phyloP scores from a whole-genome alignment of 2,329 filamentous ascomycete species.

The Neofusicoccum cordaticola region DNA sequence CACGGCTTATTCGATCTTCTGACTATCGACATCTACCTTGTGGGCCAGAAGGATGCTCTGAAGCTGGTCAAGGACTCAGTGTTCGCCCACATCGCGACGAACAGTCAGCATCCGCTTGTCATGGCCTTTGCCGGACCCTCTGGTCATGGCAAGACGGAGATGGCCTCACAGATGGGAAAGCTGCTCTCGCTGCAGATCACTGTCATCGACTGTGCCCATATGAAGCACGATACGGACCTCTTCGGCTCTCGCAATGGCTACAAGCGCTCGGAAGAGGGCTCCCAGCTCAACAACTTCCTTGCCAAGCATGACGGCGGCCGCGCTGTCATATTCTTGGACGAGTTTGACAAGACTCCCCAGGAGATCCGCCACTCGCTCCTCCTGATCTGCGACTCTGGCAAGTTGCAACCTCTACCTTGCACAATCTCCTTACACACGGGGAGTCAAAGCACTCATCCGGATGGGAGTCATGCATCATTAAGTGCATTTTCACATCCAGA shows the following conservation, averaged over 20 bases:
- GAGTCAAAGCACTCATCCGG: no score
- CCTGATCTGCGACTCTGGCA: constrained; percentile 45
- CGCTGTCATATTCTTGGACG: constrained; percentile 50
- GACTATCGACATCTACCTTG: constrained; percentile 34
- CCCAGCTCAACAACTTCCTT: constrained; percentile 50
- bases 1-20: constrained; percentile 24
- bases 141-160: constrained; percentile 52
- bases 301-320: constrained; percentile 33
- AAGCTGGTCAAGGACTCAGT: constrained; percentile 26
- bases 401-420: neutral
- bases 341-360: constrained; percentile 49
- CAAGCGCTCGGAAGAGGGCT: constrained; percentile 35
- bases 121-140: constrained; percentile 44
- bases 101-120: constrained; percentile 34
- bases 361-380: constrained; percentile 45
- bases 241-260: constrained; percentile 44
- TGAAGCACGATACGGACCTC: constrained; percentile 39
- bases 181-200: constrained; percentile 40
- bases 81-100: constrained; percentile 31
- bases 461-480: no score
- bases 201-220: constrained; percentile 41
- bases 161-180: constrained; percentile 42
- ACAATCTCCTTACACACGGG: no score
- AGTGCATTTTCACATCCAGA: no score
- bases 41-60: constrained; percentile 34